A percentile compares a stretch with the other conserved stretches of the same genome.
These are phyloP conservation scores for Coemansia sp. DNA, from an alignment of 192 early-diverging fungal species.

Conservation along the genomic window DNA sequence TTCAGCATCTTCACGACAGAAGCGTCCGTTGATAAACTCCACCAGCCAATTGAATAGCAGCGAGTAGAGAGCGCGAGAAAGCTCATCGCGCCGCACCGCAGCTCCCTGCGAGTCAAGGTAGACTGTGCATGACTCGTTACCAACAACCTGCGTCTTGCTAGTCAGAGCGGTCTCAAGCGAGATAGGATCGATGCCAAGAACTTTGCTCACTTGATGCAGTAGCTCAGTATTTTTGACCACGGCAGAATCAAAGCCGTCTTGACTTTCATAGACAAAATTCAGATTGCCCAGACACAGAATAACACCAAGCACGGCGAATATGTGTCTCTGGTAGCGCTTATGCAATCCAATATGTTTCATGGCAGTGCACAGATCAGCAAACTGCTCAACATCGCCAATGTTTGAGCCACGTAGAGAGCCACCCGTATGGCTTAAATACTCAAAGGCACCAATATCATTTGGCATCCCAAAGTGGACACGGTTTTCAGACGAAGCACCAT, in stretches of 20 bases:
- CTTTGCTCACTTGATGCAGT: slow-evolving; percentile 74
- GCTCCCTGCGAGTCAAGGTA: slow-evolving; percentile 81
- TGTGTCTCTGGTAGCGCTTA: slow-evolving; percentile 69
- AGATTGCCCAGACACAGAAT: slow-evolving; percentile 90
- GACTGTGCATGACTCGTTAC: slow-evolving; percentile 82
- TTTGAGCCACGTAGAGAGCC: slow-evolving; percentile 76
- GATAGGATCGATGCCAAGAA: slow-evolving; percentile 80
- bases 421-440: slow-evolving; percentile 33
- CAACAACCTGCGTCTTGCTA: slow-evolving; percentile 80
- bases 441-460: slow-evolving; percentile 55
- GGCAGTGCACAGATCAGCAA: slow-evolving; percentile 60
- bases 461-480: slow-evolving; percentile 60
- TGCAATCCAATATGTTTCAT: slow-evolving; percentile 68
- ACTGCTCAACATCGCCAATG: slow-evolving; percentile 63
- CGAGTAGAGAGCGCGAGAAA: slow-evolving; percentile 83
- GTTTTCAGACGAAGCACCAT: slow-evolving; percentile 76
- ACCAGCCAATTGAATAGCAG: slow-evolving; percentile 89
- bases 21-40: slow-evolving; percentile 85
- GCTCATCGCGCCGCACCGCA: slow-evolving; percentile 70
- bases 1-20: slow-evolving; percentile 69
- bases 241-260: slow-evolving; percentile 75
- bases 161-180: slow-evolving; percentile 77
- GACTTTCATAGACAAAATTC: slow-evolving; percentile 68
- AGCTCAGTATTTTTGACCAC: slow-evolving; percentile 76
- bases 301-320: slow-evolving; percentile 83